Percentiles rank a stretch among this genome's conserved stretches.
phyloP scores from a whole-genome alignment of 1,284 basidiomycete genomes.

The Melanopsichium pennsylvanicum region DNA sequence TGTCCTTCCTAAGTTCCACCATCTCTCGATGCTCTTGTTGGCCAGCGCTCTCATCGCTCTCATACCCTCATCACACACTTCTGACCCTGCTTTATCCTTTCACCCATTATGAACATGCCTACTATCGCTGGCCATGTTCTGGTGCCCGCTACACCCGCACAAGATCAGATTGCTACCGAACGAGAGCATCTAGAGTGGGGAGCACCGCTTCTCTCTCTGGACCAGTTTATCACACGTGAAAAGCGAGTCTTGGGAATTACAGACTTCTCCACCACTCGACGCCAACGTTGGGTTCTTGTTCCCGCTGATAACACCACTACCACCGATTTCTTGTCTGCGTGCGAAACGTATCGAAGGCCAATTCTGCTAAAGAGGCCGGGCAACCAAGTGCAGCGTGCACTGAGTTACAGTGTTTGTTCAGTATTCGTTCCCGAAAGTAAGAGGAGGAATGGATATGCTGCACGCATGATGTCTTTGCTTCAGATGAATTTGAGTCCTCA shows the following conservation, averaged over 20 bases:
- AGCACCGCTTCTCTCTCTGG: constrained; percentile 14
- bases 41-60: no score
- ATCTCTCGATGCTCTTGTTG: no score
- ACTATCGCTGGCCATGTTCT: constrained; percentile 12
- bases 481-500: constrained; percentile 68
- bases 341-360: constrained; percentile 38
- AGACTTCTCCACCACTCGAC: constrained; percentile 16
- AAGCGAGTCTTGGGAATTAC: constrained; percentile 9
- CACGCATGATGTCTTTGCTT: constrained; percentile 71
- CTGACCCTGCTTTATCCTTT: background rate
- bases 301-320: constrained; percentile 27
- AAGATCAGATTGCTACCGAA: constrained; percentile 33
- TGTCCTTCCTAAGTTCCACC: no score
- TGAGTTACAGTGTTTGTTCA: constrained; percentile 29
- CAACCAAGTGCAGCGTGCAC: constrained; percentile 15
- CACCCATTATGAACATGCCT: background rate
- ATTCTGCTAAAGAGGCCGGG: constrained; percentile 16
- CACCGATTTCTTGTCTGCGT: constrained; percentile 20
- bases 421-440: constrained; percentile 70
- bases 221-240: constrained; percentile 34
- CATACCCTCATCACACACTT: background rate
- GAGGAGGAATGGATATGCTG: constrained; percentile 70
- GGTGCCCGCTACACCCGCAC: constrained; percentile 18
- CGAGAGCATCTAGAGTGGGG: constrained; percentile 42
- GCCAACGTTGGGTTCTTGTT: constrained; percentile 35